Evolutionary conservation across 306 rosid species (phyloP).

Genomic region (Dryas alaskensis): DNA sequence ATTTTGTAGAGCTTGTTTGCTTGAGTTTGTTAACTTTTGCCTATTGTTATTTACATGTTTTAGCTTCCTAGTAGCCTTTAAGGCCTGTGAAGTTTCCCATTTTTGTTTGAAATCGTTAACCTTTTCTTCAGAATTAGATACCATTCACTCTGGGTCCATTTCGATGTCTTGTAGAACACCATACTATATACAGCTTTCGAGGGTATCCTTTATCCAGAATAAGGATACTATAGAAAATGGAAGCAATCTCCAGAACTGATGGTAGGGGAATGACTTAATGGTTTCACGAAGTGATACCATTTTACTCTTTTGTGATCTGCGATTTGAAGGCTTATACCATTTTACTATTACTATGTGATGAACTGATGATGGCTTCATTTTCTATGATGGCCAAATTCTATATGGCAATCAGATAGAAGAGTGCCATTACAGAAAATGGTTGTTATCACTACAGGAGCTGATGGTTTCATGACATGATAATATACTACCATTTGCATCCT

Average conservation of each 20-base stretch:
- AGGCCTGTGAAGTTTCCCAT: not conserved
- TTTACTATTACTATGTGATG: not conserved
- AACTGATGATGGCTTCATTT: not conserved
- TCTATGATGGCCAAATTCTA: not conserved
- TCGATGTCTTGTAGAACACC: not conserved
- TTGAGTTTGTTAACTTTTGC: slow-evolving; percentile 1
- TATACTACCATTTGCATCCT: not conserved
- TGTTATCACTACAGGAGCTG: not conserved
- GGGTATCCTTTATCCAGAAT: not conserved
- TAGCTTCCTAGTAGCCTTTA: slow-evolving; percentile 1
- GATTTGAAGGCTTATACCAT: not conserved
- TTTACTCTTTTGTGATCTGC: not conserved
- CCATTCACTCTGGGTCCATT: not conserved
- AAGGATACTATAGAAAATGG: not conserved
- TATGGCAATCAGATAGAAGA: not conserved
- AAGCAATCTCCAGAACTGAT: not conserved
- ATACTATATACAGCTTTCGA: not conserved
- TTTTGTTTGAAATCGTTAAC: not conserved
- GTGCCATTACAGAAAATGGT: not conserved
- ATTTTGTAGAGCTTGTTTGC: not conserved
- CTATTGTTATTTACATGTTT: not conserved
- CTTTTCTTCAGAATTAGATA: not conserved
- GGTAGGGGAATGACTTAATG: not conserved
- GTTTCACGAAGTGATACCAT: not conserved
- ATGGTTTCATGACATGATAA: not conserved